Conservation (phyloP, 2,329 filamentous ascomycete genomes). For the Cladophialophora carrionii region DNA sequence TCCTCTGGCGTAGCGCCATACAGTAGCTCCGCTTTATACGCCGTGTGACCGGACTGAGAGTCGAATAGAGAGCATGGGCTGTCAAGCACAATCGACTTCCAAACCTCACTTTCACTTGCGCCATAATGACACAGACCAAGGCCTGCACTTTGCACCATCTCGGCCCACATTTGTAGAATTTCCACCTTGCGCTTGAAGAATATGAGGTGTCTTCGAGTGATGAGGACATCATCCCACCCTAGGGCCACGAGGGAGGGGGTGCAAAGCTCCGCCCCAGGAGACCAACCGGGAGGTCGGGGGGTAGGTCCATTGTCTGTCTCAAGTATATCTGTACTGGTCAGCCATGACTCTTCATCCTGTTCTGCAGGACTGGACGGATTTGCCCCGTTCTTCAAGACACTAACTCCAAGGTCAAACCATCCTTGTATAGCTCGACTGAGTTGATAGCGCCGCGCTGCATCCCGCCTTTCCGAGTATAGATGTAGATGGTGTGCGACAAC, state of each 20-base stretch:
- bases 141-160: constrained; percentile 6
- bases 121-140: constrained; percentile 8
- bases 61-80: no score
- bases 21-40: not conserved
- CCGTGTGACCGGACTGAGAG: not conserved
- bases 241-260: not conserved
- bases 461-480: not conserved
- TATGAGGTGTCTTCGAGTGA: no score
- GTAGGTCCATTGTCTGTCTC: not conserved
- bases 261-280: no score
- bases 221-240: not conserved
- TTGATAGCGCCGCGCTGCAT: not conserved
- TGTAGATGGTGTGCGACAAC: not conserved
- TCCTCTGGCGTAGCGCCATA: constrained; percentile 8
- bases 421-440: not conserved
- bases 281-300: not conserved
- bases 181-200: not conserved
- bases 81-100: not conserved
- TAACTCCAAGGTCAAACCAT: constrained; percentile 8
- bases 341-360: not conserved
- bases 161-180: not conserved
- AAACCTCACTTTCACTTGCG: not conserved
- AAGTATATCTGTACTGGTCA: not conserved
- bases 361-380: not conserved
- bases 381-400: constrained; percentile 8